phyloP scores from a whole-genome alignment of 2,329 filamentous ascomycete species.

The Teratosphaeria destructans region DNA sequence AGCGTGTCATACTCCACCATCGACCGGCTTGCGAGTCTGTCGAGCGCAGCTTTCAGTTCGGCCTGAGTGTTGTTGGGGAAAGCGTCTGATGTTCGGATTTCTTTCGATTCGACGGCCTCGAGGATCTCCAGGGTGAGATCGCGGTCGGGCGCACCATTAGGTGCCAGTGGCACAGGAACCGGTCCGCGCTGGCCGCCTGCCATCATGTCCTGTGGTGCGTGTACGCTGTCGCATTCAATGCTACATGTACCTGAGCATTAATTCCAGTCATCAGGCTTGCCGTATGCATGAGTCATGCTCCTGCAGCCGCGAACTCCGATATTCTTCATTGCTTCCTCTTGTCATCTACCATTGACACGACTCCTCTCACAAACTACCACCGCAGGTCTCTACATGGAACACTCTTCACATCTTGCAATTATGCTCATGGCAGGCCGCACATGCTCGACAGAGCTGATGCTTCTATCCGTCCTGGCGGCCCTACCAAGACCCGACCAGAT shows the following conservation, averaged over 20 bases:
- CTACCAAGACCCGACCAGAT: too few relatives aligned
- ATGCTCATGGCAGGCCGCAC: too few relatives aligned
- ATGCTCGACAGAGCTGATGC: too few relatives aligned
- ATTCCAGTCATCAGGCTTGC: background rate
- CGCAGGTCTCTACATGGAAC: too few relatives aligned
- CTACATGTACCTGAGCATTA: background rate
- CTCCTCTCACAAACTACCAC: too few relatives aligned
- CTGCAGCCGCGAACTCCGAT: background rate
- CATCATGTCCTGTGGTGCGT: background rate
- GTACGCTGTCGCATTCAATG: background rate
- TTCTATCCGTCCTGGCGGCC: too few relatives aligned
- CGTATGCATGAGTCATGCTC: background rate
- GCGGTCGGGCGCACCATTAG: constrained; percentile 22
- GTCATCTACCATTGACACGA: too few relatives aligned
- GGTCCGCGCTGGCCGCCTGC: constrained; percentile 28
- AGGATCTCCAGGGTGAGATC: constrained; percentile 70
- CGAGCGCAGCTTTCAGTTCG: constrained; percentile 72
- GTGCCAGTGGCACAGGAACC: constrained; percentile 32
- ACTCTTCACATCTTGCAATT: too few relatives aligned
- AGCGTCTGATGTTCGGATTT: constrained; percentile 20
- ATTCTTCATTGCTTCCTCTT: too few relatives aligned
- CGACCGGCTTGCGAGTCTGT: constrained; percentile 69
- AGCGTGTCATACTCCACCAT: constrained; percentile 82
- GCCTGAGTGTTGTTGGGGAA: constrained; percentile 27
- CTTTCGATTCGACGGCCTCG: constrained; percentile 44